Conservation (phyloP, 106 monocot genomes). For the Cymbidium sinense region DNA sequence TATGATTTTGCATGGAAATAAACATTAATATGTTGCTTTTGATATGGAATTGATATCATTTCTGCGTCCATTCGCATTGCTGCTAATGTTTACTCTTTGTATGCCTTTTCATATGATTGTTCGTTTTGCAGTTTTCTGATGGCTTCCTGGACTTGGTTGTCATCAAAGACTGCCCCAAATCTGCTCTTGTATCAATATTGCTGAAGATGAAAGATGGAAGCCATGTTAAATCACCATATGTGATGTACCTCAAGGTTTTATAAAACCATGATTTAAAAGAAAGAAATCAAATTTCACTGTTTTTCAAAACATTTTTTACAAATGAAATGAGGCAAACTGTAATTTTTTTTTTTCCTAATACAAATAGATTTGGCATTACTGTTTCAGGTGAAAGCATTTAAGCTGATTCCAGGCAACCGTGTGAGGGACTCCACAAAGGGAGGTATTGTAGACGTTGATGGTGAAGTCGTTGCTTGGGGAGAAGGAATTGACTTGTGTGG, state of each 20-base stretch:
- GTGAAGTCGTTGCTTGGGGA: conserved; percentile 75
- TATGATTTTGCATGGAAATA: not conserved
- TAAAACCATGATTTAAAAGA: not conserved
- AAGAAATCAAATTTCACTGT: not conserved
- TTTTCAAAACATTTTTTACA: not conserved
- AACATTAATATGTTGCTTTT: not conserved
- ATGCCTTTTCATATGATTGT: conserved; percentile 1
- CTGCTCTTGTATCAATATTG: conserved; percentile 38
- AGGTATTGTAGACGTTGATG: conserved; percentile 77
- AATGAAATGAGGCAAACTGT: no score
- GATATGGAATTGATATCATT: not conserved
- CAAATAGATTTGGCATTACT: not conserved
- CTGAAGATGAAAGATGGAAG: conserved; percentile 61
- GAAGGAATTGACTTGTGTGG: conserved; percentile 20
- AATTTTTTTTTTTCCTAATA: no score
- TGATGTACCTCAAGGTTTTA: conserved; percentile 68
- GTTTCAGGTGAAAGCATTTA: conserved; percentile 71
- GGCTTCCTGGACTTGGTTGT: conserved; percentile 78
- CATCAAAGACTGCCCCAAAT: conserved; percentile 61
- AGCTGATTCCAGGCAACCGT: conserved; percentile 54
- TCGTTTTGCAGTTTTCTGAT: conserved; percentile 74
- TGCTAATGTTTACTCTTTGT: conserved; percentile 5
- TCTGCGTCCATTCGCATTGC: not conserved
- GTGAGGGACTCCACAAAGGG: conserved; percentile 48
- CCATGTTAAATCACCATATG: conserved; percentile 60